Evolutionary conservation across 805 yeast species (phyloP).

Genomic region (Kodamaea leandrae): DNA sequence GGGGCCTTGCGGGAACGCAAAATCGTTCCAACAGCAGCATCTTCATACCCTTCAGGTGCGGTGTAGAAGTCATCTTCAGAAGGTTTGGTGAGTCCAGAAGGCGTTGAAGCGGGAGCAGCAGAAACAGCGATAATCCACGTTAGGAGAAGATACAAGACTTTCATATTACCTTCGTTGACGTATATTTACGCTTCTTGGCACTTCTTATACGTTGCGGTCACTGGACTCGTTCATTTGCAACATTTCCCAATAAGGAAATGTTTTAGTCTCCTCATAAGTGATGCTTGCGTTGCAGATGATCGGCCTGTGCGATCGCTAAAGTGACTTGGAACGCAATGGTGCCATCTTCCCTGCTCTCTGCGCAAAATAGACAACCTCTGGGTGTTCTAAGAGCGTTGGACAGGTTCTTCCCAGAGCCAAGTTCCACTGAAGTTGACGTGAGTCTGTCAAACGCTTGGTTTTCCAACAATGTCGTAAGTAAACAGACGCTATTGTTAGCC

Average conservation of each 20-base stretch:
- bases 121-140: background rate
- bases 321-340: no score
- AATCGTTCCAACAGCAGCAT: slow-evolving; percentile 21
- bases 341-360: no score
- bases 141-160: background rate
- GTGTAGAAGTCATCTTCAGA: slow-evolving; percentile 24
- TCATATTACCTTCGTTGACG: background rate
- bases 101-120: background rate
- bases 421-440: no score
- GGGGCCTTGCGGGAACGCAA: slow-evolving; percentile 23
- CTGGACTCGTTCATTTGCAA: background rate
- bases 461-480: no score
- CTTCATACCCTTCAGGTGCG: slow-evolving; percentile 22
- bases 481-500: no score
- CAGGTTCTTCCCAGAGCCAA: no score
- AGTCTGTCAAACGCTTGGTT: no score
- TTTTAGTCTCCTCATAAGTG: background rate
- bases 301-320: background rate
- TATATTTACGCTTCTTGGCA: background rate
- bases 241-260: background rate
- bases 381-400: no score
- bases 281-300: background rate
- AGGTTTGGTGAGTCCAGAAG: slow-evolving; percentile 5
- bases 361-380: no score
- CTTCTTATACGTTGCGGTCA: background rate